Evolutionary conservation across 2,329 filamentous ascomycete species (phyloP).

Genomic region (Neopestalotiopsis sp.): DNA sequence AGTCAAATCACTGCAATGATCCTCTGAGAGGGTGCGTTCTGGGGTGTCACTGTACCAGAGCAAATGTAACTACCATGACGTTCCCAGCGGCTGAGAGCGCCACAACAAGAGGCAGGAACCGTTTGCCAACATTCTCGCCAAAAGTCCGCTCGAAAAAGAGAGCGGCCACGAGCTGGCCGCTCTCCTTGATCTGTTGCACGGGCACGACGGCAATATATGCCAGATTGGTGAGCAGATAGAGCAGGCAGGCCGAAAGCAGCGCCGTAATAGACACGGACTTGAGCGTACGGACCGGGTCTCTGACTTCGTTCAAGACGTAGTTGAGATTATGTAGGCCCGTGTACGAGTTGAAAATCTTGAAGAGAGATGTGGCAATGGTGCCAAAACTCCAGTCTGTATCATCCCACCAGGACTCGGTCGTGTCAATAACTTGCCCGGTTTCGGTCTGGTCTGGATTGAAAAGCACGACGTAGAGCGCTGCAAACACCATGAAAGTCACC

Average conservation of each 20-base stretch:
- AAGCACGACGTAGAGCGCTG: conserved; percentile 64
- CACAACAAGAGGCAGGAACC: conserved; percentile 66
- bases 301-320: conserved; percentile 75
- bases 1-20: not conserved
- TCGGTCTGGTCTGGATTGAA: conserved; percentile 38
- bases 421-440: conserved; percentile 23
- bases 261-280: conserved; percentile 66
- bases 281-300: conserved; percentile 69
- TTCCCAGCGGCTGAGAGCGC: conserved; percentile 73
- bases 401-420: conserved; percentile 57
- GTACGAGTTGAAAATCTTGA: conserved; percentile 75
- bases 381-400: conserved; percentile 74
- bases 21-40: not conserved
- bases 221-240: conserved; percentile 73
- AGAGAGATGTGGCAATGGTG: conserved; percentile 68
- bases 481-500: conserved; percentile 65
- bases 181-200: conserved; percentile 68
- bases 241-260: conserved; percentile 63
- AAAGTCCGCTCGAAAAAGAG: conserved; percentile 71
- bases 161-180: conserved; percentile 71
- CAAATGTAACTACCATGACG: conserved; percentile 75
- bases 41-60: conserved; percentile 55
- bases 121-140: conserved; percentile 61
- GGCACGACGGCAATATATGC: conserved; percentile 69
- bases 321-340: conserved; percentile 70